phyloP scores from a whole-genome alignment of 2,329 filamentous ascomycete species.

The Penicillium oxalicum region DNA sequence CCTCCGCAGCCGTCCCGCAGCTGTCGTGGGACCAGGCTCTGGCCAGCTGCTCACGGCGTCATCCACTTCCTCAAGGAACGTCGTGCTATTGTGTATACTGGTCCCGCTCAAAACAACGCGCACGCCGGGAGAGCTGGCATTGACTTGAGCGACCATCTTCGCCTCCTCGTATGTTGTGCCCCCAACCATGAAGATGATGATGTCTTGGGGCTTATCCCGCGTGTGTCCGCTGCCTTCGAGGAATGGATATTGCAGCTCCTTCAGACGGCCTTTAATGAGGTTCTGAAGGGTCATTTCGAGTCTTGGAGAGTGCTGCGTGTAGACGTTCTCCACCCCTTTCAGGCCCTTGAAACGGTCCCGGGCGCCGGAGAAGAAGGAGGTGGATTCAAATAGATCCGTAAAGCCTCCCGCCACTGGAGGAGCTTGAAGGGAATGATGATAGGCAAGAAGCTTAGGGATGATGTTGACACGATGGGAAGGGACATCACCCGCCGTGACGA shows the following conservation, averaged over 20 bases:
- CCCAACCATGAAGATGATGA: constrained; percentile 89
- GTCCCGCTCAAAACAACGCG: constrained; percentile 87
- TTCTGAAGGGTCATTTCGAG: constrained; percentile 85
- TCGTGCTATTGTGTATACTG: constrained; percentile 76
- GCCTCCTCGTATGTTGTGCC: constrained; percentile 95
- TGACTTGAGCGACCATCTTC: constrained; percentile 91
- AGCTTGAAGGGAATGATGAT: constrained; percentile 79
- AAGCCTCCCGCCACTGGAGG: constrained; percentile 71
- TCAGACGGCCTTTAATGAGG: constrained; percentile 82
- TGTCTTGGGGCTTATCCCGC: constrained; percentile 91
- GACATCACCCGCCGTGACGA: constrained; percentile 77
- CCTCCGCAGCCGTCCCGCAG: constrained; percentile 56
- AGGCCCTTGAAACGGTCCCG: constrained; percentile 85
- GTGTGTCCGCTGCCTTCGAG: constrained; percentile 82
- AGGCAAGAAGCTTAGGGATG: constrained; percentile 74
- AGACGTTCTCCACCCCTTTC: constrained; percentile 97
- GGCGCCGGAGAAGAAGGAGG: constrained; percentile 84
- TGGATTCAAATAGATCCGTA: constrained; percentile 84
- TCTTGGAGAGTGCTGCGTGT: constrained; percentile 90
- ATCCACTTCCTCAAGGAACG: constrained; percentile 86
- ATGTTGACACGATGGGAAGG: constrained; percentile 68
- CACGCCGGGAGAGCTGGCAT: constrained; percentile 81
- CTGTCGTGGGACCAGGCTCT: constrained; percentile 56
- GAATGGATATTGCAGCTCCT: constrained; percentile 86
- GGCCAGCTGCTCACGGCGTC: constrained; percentile 85